phyloP scores from a whole-genome alignment of 2,329 filamentous ascomycete genomes.

The Cladosporium sp. region DNA sequence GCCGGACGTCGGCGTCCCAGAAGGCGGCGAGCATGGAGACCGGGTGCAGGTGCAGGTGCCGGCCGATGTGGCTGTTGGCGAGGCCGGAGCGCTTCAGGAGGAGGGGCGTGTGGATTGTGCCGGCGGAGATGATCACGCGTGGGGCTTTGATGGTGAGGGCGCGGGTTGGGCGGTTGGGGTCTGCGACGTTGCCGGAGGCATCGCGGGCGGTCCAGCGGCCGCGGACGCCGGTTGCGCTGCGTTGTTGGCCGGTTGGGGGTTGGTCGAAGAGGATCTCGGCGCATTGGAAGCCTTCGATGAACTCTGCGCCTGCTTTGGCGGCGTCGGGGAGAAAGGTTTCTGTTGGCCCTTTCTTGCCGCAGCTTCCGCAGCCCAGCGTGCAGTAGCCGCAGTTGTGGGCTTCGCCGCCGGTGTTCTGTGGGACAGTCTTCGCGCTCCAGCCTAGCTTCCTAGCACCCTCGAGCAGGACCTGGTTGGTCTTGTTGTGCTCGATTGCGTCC shows the following conservation, averaged over 20 bases:
- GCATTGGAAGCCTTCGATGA: conserved; percentile 75
- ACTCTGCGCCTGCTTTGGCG: conserved; percentile 66
- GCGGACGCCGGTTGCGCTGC: conserved; percentile 61
- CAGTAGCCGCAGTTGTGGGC: conserved; percentile 68
- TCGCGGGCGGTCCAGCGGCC: conserved; percentile 73
- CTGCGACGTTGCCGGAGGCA: conserved; percentile 51
- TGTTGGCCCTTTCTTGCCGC: conserved; percentile 71
- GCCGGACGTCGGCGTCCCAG: conserved; percentile 63
- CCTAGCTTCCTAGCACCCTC: conserved; percentile 70
- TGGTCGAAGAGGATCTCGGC: conserved; percentile 64
- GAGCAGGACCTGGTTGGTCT: conserved; percentile 63
- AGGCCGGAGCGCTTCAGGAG: conserved; percentile 72
- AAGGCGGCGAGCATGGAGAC: conserved; percentile 51
- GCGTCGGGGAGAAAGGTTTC: conserved; percentile 76
- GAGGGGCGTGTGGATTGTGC: conserved; percentile 69
- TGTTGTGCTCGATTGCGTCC: conserved; percentile 64
- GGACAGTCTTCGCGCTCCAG: conserved; percentile 61
- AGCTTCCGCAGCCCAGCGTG: conserved; percentile 53
- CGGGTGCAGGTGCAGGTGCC: conserved; percentile 76
- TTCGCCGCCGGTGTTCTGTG: conserved; percentile 70
- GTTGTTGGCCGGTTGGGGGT: conserved; percentile 37
- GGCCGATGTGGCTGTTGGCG: conserved; percentile 73
- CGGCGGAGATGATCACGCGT: conserved; percentile 71
- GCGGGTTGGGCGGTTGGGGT: conserved; percentile 47
- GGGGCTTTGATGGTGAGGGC: conserved; percentile 69